phyloP scores from a whole-genome alignment of 495 filamentous ascomycete species.

The Neurospora sp. region DNA sequence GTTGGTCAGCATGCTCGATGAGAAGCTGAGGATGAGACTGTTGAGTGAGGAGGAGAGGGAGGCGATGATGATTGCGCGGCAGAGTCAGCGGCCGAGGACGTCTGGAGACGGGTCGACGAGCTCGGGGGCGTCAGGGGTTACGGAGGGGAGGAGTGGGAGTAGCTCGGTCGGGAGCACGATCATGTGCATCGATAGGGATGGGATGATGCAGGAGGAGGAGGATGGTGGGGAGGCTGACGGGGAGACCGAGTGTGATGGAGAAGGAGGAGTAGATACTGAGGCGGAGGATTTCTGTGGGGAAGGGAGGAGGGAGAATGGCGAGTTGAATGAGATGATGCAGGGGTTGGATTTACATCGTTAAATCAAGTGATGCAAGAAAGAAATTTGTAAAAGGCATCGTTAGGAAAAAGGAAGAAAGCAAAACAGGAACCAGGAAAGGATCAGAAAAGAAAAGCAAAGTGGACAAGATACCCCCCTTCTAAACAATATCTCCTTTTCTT shows the following conservation, averaged over 20 bases:
- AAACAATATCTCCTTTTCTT: neutral
- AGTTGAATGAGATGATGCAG: neutral
- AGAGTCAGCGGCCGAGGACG: conserved; percentile 10
- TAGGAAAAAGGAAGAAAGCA: neutral
- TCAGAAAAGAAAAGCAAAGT: neutral
- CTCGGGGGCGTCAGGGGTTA: conserved; percentile 2
- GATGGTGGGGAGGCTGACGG: neutral
- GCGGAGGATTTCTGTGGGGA: neutral
- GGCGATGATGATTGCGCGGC: neutral
- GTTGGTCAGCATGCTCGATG: conserved; percentile 59
- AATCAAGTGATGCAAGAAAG: neutral
- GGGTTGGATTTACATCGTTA: neutral
- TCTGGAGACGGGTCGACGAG: conserved; percentile 15
- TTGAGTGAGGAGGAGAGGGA: conserved; percentile 19
- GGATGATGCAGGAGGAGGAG: neutral
- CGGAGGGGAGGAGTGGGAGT: neutral
- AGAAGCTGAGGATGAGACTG: conserved; percentile 43
- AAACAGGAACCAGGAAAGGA: neutral
- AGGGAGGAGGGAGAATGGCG: neutral
- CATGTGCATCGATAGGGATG: neutral
- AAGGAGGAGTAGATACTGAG: neutral
- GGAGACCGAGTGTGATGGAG: neutral
- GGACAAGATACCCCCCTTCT: neutral
- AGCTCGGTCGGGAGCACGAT: neutral
- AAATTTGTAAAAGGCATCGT: neutral